A percentile compares a stretch with the other conserved stretches of the same genome.
These are phyloP conservation scores for Tetrahymena thermophila DNA, from an alignment of 73 alveolate genomes.

Conservation along the genomic window DNA sequence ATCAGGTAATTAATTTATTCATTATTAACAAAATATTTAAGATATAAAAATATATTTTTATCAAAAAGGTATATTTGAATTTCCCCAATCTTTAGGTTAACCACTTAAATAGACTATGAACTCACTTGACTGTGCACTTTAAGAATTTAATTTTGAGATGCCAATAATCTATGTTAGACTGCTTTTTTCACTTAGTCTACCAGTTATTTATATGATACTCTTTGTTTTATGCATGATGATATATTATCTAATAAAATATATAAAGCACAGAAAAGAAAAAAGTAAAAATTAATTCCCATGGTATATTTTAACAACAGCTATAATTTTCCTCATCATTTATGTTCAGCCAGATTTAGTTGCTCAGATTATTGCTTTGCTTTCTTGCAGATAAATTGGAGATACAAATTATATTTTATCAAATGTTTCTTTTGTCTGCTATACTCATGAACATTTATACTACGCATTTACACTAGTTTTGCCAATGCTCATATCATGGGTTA, in stretches of 20 bases:
- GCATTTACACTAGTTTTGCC: slow-evolving; percentile 13
- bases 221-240: not conserved
- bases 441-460: not conserved
- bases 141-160: not conserved
- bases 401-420: not conserved
- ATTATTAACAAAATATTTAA: too few species aligned
- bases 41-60: too few species aligned
- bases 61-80: not conserved
- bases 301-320: not conserved
- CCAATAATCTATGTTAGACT: not conserved
- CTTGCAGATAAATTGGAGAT: slow-evolving; percentile 14
- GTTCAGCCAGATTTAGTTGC: not conserved
- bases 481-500: slow-evolving; percentile 5
- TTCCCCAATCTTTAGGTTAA: not conserved
- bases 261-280: not conserved
- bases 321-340: not conserved
- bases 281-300: not conserved
- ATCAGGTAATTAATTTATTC: not conserved
- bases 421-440: not conserved
- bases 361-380: not conserved
- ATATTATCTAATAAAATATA: not conserved
- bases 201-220: not conserved
- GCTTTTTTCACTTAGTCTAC: not conserved
- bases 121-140: not conserved
- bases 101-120: not conserved